These are phyloP conservation scores for Poronia punctata DNA, from an alignment of 495 filamentous ascomycete genomes.

Conservation along the genomic window DNA sequence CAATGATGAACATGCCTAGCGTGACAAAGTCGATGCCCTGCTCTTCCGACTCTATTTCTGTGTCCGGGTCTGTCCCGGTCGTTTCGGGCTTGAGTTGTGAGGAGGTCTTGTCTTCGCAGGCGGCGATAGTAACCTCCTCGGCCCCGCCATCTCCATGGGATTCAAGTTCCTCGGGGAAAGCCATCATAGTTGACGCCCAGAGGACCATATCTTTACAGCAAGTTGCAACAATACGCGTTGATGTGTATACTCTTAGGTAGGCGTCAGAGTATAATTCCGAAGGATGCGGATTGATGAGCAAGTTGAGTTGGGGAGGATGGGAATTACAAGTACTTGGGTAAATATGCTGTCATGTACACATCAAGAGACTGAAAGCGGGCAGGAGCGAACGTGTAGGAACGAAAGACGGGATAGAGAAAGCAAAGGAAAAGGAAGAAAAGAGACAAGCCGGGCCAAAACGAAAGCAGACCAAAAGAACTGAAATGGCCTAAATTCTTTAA, in stretches of 20 bases:
- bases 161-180: not conserved
- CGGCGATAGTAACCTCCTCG: not conserved
- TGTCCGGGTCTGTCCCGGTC: not conserved
- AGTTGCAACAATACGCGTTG: not conserved
- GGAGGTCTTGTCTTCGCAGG: constrained; percentile 3
- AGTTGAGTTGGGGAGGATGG: too few relatives aligned
- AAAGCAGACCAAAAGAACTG: too few relatives aligned
- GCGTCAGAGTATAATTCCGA: not conserved
- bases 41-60: constrained; percentile 1
- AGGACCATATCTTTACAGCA: not conserved
- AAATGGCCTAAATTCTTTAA: too few relatives aligned
- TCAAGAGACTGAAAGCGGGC: too few relatives aligned
- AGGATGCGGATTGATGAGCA: too few relatives aligned
- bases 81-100: not conserved
- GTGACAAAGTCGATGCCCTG: constrained; percentile 72
- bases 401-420: not conserved
- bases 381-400: not conserved
- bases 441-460: not conserved
- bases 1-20: constrained; percentile 93
- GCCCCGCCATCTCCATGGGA: constrained; percentile 1
- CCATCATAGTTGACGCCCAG: constrained; percentile 8
- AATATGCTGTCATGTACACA: too few relatives aligned
- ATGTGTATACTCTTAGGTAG: not conserved
- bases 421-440: not conserved
- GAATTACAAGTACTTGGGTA: too few relatives aligned